These are phyloP conservation scores for Pyrenopolyporus hunteri DNA, from an alignment of 495 filamentous ascomycete genomes.

Conservation along the genomic window DNA sequence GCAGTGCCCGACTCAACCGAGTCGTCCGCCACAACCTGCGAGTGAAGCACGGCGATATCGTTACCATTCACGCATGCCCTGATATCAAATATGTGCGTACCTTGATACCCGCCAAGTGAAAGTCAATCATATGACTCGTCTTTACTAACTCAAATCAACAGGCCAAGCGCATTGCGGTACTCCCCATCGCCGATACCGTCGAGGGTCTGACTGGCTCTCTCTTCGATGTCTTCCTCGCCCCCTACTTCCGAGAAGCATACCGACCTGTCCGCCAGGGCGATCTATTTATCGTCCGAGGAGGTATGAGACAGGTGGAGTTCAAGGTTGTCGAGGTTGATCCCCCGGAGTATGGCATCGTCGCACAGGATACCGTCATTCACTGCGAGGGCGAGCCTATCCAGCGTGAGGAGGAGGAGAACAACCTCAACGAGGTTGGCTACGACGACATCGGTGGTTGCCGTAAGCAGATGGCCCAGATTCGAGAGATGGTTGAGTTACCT, in stretches of 20 bases:
- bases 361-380: constrained; percentile 97
- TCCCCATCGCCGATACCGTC: constrained; percentile 96
- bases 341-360: constrained; percentile 97
- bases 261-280: constrained; percentile 95
- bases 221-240: constrained; percentile 98
- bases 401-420: constrained; percentile 98
- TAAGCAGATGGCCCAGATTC: constrained; percentile 99
- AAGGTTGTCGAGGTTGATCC: constrained; percentile 99
- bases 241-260: constrained; percentile 99
- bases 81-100: constrained; percentile 98
- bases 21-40: constrained; percentile 97
- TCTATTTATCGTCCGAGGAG: constrained; percentile 94
- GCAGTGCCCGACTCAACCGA: constrained; percentile 94
- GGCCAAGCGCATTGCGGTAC: constrained; percentile 98
- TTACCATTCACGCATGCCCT: constrained; percentile 98
- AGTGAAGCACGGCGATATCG: constrained; percentile 96
- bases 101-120: not conserved
- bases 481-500: constrained; percentile 96
- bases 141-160: constrained; percentile 44
- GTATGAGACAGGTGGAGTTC: constrained; percentile 98
- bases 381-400: constrained; percentile 99
- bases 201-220: constrained; percentile 96
- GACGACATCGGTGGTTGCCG: constrained; percentile 99
- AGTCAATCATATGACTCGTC: constrained; percentile 2
- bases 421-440: constrained; percentile 97